phyloP scores from a whole-genome alignment of 768 basidiomycete genomes.

The Boletus edulis region DNA sequence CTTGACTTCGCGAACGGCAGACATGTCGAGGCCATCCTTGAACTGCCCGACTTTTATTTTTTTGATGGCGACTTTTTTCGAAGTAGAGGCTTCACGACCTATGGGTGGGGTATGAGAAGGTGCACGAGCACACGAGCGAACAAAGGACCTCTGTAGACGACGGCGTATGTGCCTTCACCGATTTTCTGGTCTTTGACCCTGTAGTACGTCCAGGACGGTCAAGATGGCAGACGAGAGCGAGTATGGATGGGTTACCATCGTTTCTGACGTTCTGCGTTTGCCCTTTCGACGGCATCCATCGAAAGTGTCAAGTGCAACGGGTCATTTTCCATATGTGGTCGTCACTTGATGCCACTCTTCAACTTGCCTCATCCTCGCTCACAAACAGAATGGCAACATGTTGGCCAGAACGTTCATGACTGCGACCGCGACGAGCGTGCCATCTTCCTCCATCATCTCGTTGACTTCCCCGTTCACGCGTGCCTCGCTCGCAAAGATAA shows the following conservation, averaged over 20 bases:
- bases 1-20: slow-evolving; percentile 96
- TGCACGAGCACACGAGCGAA: background rate
- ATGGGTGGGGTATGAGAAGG: slow-evolving; percentile 1
- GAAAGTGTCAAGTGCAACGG: background rate
- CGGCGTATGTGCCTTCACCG: slow-evolving; percentile 93
- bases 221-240: background rate
- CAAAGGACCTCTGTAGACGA: slow-evolving; percentile 82
- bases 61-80: slow-evolving; percentile 92
- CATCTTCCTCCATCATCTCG: slow-evolving; percentile 25
- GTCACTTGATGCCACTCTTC: too few species aligned
- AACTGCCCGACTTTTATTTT: slow-evolving; percentile 97
- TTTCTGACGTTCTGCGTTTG: slow-evolving; percentile 70
- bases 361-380: background rate
- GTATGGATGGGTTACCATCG: slow-evolving; percentile 47
- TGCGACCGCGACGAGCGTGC: slow-evolving; percentile 1
- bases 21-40: slow-evolving; percentile 99
- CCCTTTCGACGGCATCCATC: slow-evolving; percentile 81
- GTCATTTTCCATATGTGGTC: background rate
- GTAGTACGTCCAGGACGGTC: slow-evolving; percentile 9
- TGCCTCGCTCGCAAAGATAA: slow-evolving; percentile 32
- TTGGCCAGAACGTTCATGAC: slow-evolving; percentile 26
- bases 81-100: slow-evolving; percentile 76
- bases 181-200: slow-evolving; percentile 83
- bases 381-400: slow-evolving; percentile 24
- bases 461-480: slow-evolving; percentile 38